A percentile compares a stretch with the other conserved stretches of the same genome.
phyloP scores from a whole-genome alignment of 768 basidiomycete genomes.

The Suillus subluteus region DNA sequence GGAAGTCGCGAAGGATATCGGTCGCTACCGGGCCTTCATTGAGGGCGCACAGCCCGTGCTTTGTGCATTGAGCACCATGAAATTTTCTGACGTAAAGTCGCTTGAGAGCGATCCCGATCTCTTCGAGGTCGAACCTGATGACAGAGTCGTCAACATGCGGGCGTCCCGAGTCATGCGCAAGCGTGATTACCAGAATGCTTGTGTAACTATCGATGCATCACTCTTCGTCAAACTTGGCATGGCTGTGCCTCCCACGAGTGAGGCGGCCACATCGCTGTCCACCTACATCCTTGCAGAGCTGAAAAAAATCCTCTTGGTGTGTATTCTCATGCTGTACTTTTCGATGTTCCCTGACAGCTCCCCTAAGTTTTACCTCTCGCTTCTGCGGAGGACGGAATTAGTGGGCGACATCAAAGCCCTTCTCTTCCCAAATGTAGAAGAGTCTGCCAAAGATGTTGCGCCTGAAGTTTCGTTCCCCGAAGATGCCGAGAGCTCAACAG shows the following conservation, averaged over 20 bases:
- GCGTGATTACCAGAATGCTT: constrained; percentile 18
- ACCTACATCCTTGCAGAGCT: constrained; percentile 27
- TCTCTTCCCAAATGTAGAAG: constrained; percentile 8
- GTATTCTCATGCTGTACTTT: constrained; percentile 5
- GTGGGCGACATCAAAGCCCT: constrained; percentile 10
- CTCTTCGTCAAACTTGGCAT: constrained; percentile 35
- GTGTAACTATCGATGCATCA: constrained; percentile 25
- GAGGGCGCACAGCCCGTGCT: constrained; percentile 29
- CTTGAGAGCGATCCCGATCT: constrained; percentile 5
- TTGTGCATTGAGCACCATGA: constrained; percentile 18
- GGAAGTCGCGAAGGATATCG: constrained; percentile 17
- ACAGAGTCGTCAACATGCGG: constrained; percentile 13
- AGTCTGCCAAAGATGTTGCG: background rate
- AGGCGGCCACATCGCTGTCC: constrained; percentile 22
- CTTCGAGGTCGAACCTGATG: constrained; percentile 6
- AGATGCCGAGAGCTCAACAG: background rate
- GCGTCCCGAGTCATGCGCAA: constrained; percentile 33
- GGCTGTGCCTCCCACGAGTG: constrained; percentile 27
- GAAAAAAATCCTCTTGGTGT: constrained; percentile 34
- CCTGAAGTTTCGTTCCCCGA: background rate
- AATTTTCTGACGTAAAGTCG: too few species aligned
- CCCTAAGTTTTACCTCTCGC: constrained; percentile 29
- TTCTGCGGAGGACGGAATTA: constrained; percentile 22
- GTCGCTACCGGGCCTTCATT: constrained; percentile 25
- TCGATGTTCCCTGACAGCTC: background rate